These are phyloP conservation scores for Rhynchosporium graminicola DNA, from an alignment of 2,329 filamentous ascomycete species.

Conservation along the genomic window DNA sequence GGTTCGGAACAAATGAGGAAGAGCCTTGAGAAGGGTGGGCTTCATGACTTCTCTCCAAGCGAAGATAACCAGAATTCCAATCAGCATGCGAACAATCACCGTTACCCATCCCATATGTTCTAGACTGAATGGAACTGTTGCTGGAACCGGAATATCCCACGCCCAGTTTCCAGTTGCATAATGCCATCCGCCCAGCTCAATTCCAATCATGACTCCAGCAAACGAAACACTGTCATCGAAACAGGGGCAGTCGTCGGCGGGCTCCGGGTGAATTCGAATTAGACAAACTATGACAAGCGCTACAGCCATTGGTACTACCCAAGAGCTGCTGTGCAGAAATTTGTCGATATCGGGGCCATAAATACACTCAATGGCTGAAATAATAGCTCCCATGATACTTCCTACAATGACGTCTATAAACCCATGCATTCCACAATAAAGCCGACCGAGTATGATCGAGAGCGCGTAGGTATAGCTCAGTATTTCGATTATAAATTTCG, in stretches of 20 bases:
- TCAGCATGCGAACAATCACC: slow-evolving; percentile 66
- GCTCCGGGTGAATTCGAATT: slow-evolving; percentile 90
- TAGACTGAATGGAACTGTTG: slow-evolving; percentile 63
- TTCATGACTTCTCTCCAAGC: slow-evolving; percentile 91
- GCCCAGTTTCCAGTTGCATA: slow-evolving; percentile 51
- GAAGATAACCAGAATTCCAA: slow-evolving; percentile 84
- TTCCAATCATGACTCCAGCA: slow-evolving; percentile 83
- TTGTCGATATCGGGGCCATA: slow-evolving; percentile 64
- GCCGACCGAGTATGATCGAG: slow-evolving; percentile 85
- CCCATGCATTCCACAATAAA: slow-evolving; percentile 99
- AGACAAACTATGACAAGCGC: slow-evolving; percentile 70
- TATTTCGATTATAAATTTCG: slow-evolving; percentile 63
- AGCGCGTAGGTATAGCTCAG: slow-evolving; percentile 81
- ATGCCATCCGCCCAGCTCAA: slow-evolving; percentile 83
- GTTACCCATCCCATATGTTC: slow-evolving; percentile 65
- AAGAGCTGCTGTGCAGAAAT: slow-evolving; percentile 67
- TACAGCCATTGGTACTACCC: slow-evolving; percentile 63
- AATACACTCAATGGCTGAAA: slow-evolving; percentile 61
- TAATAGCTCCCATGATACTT: slow-evolving; percentile 69
- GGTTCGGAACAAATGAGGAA: slow-evolving; percentile 86
- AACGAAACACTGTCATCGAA: slow-evolving; percentile 97
- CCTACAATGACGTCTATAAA: slow-evolving; percentile 89
- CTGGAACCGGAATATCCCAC: slow-evolving; percentile 54
- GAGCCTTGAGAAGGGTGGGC: slow-evolving; percentile 70
- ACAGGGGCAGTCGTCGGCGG: slow-evolving; percentile 94